Evolutionary conservation across 306 rosid genomes (phyloP), one percentile per base, ranked within the genome.

Genomic region (Sechiopsis laciniata): DNA sequence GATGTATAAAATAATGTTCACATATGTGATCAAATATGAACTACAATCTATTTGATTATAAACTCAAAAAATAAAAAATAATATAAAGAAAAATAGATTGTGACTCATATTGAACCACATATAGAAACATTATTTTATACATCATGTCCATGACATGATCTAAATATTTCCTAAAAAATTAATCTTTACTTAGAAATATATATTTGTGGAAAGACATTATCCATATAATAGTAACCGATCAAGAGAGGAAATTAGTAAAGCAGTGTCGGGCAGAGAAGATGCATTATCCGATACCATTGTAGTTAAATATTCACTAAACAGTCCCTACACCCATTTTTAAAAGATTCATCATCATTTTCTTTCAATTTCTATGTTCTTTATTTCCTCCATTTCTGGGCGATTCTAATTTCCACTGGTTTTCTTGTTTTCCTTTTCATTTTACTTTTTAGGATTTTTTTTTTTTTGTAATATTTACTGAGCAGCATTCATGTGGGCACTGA

Each of bases 221-320:
- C 29, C 29, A 26, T 26, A n/a, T n/a, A n/a, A n/a, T n/a, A 26
- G 29, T 26, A 26, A 26, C 29, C 29, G 29, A n/a, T n/a, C n/a
- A 65, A 8, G 71, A 37, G 14, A 62, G 21, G 19, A 19, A 67
- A 46, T 67, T 46, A 67, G 42, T 37, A 45, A 66, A 42, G 17
- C 6, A 19, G 72, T 67, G 72, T 67, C 72, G 72, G 72, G 55
- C 1, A 67, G 19, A 54, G 19, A 67, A 45, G 73, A 46, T 48
- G 57, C 73, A 22, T 48, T 68, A 48, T 48, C 42, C 14, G 3
- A 66, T 1, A 20, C 54, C 72, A 15, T 10, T 19, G 3, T 64
- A 64, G 53, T 40, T 37, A 64, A 64, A 64, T 40, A 64, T 64
- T 16, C 71, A 64, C 29, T 40, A 16, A 64, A 64, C 71, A 5